Conservation (phyloP, 805 yeast species). For the Diddensiella caesifluorescens region DNA sequence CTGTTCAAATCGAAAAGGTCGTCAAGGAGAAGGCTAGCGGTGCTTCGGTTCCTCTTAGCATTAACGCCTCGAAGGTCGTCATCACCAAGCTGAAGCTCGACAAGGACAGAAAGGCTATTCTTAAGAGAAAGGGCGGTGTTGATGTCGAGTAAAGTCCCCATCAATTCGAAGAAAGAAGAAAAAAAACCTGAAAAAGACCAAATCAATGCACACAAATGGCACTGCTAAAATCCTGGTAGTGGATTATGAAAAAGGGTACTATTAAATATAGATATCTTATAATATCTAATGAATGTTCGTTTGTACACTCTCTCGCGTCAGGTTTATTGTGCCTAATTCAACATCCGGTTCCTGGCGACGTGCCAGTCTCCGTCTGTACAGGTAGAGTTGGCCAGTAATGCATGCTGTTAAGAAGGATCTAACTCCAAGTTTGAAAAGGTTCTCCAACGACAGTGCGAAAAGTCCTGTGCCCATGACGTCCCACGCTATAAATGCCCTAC, state of each 20-base stretch:
- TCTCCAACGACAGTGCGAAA: neutral
- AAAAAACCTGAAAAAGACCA: no score
- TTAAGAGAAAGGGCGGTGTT: constrained; percentile 93
- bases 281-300: constrained; percentile 2
- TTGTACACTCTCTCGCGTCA: no score
- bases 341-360: neutral
- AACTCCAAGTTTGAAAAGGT: constrained; percentile 2
- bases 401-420: neutral
- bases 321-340: no score
- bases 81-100: constrained; percentile 97
- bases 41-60: constrained; percentile 93
- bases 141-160: constrained; percentile 76
- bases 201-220: no score
- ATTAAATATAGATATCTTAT: no score
- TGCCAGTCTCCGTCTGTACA: neutral
- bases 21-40: constrained; percentile 97
- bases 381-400: constrained; percentile 1
- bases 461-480: neutral
- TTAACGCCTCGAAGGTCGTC: constrained; percentile 98
- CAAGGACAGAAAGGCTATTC: constrained; percentile 97
- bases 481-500: neutral
- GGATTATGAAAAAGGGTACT: no score
- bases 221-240: no score
- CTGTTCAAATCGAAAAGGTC: constrained; percentile 95
- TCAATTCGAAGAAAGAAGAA: no score